phyloP scores from a whole-genome alignment of 805 yeast species.

The Yamadazyma nakazawae region DNA sequence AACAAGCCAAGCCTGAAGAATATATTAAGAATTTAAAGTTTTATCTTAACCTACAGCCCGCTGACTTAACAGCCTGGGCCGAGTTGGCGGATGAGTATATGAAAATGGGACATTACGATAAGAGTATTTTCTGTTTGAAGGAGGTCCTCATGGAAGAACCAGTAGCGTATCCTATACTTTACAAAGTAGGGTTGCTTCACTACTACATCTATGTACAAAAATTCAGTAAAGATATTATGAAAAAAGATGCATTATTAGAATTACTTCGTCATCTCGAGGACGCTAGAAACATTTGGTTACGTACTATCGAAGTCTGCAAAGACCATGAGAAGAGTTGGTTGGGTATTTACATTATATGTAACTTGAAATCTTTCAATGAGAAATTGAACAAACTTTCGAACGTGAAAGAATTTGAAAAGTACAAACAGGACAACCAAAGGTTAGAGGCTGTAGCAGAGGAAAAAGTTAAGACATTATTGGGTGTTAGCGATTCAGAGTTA shows the following conservation, averaged over 20 bases:
- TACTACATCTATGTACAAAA: slow-evolving; percentile 28
- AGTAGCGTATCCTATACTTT: slow-evolving; percentile 62
- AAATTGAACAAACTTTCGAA: slow-evolving; percentile 15
- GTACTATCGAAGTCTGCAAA: slow-evolving; percentile 77
- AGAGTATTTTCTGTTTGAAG: slow-evolving; percentile 62
- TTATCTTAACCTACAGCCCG: slow-evolving; percentile 61
- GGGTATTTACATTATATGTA: slow-evolving; percentile 47
- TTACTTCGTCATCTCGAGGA: slow-evolving; percentile 21
- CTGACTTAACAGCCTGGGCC: slow-evolving; percentile 75
- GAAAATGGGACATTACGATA: slow-evolving; percentile 57
- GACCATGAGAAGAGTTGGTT: slow-evolving; percentile 70
- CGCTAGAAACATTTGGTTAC: slow-evolving; percentile 50
- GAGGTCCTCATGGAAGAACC: slow-evolving; percentile 72
- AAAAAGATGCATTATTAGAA: slow-evolving; percentile 30
- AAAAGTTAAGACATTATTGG: slow-evolving; percentile 20
- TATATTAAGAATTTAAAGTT: slow-evolving; percentile 55
- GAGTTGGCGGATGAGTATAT: slow-evolving; percentile 70
- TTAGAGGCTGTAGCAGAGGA: slow-evolving; percentile 18
- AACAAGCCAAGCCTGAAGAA: slow-evolving; percentile 20
- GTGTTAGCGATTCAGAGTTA: slow-evolving; percentile 11
- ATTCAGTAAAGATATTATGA: slow-evolving; percentile 14
- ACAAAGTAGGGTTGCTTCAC: slow-evolving; percentile 50
- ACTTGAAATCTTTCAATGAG: slow-evolving; percentile 15
- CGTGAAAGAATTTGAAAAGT: slow-evolving; percentile 20
- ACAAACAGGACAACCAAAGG: slow-evolving; percentile 20